Base-by-base conservation (phyloP, 2,329 filamentous ascomycete genomes). In the Zasmidium angulare region DNA sequence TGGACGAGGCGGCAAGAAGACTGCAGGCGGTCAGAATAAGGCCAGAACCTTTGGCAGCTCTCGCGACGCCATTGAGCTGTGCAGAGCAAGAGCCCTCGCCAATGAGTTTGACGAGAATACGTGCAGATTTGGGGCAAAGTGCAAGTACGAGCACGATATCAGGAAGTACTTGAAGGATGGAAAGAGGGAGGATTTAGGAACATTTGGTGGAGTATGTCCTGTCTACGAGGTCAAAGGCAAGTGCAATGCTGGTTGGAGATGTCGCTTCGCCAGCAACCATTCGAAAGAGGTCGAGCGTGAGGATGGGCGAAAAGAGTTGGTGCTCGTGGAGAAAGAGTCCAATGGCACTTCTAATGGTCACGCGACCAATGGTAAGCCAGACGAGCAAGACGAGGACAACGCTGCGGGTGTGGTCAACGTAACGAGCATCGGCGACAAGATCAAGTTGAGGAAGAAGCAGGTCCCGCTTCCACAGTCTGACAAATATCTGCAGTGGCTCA, bases 171-270 rank as follows among this genome's bases (percentile, higher is more conserved):
- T 99, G 51, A 84, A 84, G 29, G 86, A 95, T 58, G 89, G 92
- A 62, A 93, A 93, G 65, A 86, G 91, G 48, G 86, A 86, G 61
- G 91, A 98, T 70, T 81, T 97, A 43, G 82, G 83, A 3, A 91
- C 89, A 0, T 89, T 96, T 69, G 82, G 81, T 46, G 89, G 90
- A 6, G 81, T 88, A 62, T 99, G 95, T 71, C 93, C 93, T 0
- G 84, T 96, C 9, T 97, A 86, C 74, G 87, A 90, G 65, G 80
- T 81, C 17, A 85, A 88, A 64, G 93, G 93, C 12, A 85, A 82
- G 62, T 99, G 95, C 69, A 83, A 85, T 51, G 85, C 89, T 14
- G 95, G 95, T 4, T 99, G 93, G 93, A 96, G 93, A 74, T 99
- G 95, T 74, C 89, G 93, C 21, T 96, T 97, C 71, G 89, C 91